Evolutionary conservation across 345 rosid genomes (phyloP).

Genomic region (Brassica cretica): DNA sequence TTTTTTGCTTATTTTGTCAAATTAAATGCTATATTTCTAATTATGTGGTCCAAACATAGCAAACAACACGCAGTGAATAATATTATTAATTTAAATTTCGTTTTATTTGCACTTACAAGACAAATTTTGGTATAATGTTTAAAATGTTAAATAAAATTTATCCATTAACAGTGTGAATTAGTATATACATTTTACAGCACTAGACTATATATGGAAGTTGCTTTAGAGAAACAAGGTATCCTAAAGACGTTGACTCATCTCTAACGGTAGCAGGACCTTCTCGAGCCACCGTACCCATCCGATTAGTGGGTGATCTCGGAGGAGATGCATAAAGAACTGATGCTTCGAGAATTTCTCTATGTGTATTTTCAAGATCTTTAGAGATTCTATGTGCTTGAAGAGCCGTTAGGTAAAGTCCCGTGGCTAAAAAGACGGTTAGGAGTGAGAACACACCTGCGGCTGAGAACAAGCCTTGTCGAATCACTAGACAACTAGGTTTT

Average conservation of each 20-base stretch:
- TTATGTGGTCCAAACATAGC: background rate
- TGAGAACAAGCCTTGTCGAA: slow-evolving; percentile 73
- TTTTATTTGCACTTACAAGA: background rate
- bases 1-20: background rate
- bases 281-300: slow-evolving; percentile 50
- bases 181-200: background rate
- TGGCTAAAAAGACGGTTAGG: slow-evolving; percentile 63
- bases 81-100: background rate
- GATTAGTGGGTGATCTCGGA: slow-evolving; percentile 50
- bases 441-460: slow-evolving; percentile 76
- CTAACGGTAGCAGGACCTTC: slow-evolving; percentile 55
- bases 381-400: slow-evolving; percentile 63
- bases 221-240: slow-evolving; percentile 27
- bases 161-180: background rate
- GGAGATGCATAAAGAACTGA: slow-evolving; percentile 66
- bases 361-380: slow-evolving; percentile 48
- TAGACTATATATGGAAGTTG: slow-evolving; percentile 20
- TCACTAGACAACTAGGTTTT: slow-evolving; percentile 59
- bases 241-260: slow-evolving; percentile 20
- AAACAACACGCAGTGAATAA: background rate
- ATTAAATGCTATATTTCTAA: background rate
- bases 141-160: background rate
- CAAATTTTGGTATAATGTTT: background rate
- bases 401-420: slow-evolving; percentile 72
- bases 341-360: slow-evolving; percentile 57